Base-by-base conservation (phyloP, 2,329 filamentous ascomycete genomes). In the Zasmidium cellare region DNA sequence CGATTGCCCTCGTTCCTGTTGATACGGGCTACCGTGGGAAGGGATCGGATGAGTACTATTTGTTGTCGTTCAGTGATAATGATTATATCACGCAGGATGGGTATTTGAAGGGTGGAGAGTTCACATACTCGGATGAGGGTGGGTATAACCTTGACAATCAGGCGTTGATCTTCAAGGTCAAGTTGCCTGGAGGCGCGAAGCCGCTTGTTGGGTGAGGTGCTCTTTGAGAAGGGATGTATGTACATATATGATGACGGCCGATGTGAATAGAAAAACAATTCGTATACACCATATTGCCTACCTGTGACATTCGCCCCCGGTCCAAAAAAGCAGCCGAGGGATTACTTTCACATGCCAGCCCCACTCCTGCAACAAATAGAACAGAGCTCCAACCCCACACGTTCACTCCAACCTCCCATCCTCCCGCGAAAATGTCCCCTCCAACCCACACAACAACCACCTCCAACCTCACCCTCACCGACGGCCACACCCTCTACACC, bases 31-130 rank as follows among this genome's bases (percentile, higher is more conserved):
- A 71, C 53, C 71, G 73, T 2, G 67, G 70, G n/a, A 55, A 60
- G 1, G 71, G 74, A 41, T 78, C 83, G 56, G 81, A 83, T 23
- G 84, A 89, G 73, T 90, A 84, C 71, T 90, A 85, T 67, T 69
- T 91, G 31, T 83, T 91, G 60, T 84, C 81, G 12, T 74, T 89
- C 50, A 88, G 83, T 56, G 88, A 91, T 66, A 89, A 91, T 68
- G 88, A 91, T 71, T 90, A 90, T 65, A 85, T 91, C 56, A 90
- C 87, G 0, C 87, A 90, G 71, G 78, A 90, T 70, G 86, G 84
- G 77, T 79, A 77, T 59, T 75, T 87, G 71, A 82, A 89, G 50
- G 63, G 79, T 58, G 87, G 87, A 3, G 74, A 77, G 56, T 78
- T 83, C 41, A 70, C 71, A 9, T 89, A 86, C 64, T 71, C 75